Evolutionary conservation across 306 rosid species (phyloP).

Genomic region (Prunus padus): DNA sequence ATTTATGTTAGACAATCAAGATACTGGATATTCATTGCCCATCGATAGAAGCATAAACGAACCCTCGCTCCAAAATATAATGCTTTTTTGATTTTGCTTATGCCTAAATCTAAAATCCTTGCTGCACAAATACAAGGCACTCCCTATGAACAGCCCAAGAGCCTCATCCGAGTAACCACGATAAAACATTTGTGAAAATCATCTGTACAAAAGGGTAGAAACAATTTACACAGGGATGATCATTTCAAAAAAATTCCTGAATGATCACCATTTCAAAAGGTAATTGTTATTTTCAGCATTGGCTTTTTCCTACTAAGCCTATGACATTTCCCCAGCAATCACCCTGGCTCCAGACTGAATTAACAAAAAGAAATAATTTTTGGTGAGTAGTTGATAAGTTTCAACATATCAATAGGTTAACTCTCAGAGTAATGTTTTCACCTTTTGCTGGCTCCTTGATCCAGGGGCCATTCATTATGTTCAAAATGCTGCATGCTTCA

Average conservation of each 20-base stretch:
- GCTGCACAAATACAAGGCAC: not conserved
- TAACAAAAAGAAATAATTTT: not conserved
- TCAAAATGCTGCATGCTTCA: slow-evolving; percentile 83
- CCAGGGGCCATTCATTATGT: slow-evolving; percentile 94
- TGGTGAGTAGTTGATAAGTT: not conserved
- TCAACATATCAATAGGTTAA: not conserved
- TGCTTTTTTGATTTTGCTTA: not conserved
- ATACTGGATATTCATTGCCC: not conserved
- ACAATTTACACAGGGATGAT: not conserved
- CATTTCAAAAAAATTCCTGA: not conserved
- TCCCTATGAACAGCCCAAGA: not conserved
- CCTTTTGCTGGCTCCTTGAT: slow-evolving; percentile 66
- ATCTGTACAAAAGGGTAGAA: not conserved
- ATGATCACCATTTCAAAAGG: not conserved
- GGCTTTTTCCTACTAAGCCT: slow-evolving; percentile 45
- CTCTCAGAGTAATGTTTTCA: slow-evolving; percentile 21
- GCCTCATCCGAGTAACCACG: not conserved
- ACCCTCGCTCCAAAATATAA: not conserved
- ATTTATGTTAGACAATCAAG: not conserved
- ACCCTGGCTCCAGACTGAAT: slow-evolving; percentile 79
- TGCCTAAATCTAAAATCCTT: not conserved
- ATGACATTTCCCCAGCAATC: slow-evolving; percentile 64
- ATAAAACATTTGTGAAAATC: not conserved
- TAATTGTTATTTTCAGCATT: slow-evolving; percentile 21
- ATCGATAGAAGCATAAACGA: not conserved